These are phyloP conservation scores for Leccinum uliginosum DNA, from an alignment of 768 basidiomycete genomes.

Conservation along the genomic window DNA sequence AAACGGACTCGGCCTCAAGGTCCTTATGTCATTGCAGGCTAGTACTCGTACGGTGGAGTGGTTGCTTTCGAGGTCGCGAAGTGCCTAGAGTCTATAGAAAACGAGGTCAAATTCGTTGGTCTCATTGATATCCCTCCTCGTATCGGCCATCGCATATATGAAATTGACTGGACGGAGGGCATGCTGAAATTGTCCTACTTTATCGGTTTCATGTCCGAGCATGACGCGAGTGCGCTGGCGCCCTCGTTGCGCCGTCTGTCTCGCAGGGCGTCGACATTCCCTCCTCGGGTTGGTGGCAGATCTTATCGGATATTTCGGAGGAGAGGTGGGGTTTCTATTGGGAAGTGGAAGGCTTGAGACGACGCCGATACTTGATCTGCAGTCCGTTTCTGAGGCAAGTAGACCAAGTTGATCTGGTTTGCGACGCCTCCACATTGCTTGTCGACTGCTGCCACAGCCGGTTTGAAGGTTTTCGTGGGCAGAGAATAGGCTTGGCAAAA, in stretches of 20 bases:
- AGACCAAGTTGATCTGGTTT: conserved; percentile 19
- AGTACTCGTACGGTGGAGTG: not conserved
- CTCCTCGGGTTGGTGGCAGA: conserved; percentile 12
- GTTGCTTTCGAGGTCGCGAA: not conserved
- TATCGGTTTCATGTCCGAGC: not conserved
- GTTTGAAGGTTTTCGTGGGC: conserved; percentile 14
- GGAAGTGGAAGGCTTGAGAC: not conserved
- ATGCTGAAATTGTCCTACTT: not conserved
- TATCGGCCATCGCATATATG: not conserved
- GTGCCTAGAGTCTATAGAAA: not conserved
- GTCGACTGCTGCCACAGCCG: conserved; percentile 18
- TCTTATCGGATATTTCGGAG: conserved; percentile 18
- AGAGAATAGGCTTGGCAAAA: conserved; percentile 19
- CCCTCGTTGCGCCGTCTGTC: not conserved
- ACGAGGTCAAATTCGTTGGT: not conserved
- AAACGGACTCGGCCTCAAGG: not conserved
- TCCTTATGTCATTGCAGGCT: not conserved
- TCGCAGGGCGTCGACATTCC: not conserved
- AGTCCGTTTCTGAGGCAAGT: conserved; percentile 3
- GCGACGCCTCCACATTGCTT: conserved; percentile 22
- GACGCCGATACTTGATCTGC: not conserved
- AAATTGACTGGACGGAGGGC: not conserved
- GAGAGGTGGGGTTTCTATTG: conserved; percentile 4
- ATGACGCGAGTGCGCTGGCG: not conserved
- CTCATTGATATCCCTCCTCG: not conserved